Base-by-base conservation (phyloP, 768 basidiomycete genomes). In the Termitomyces sp. region DNA sequence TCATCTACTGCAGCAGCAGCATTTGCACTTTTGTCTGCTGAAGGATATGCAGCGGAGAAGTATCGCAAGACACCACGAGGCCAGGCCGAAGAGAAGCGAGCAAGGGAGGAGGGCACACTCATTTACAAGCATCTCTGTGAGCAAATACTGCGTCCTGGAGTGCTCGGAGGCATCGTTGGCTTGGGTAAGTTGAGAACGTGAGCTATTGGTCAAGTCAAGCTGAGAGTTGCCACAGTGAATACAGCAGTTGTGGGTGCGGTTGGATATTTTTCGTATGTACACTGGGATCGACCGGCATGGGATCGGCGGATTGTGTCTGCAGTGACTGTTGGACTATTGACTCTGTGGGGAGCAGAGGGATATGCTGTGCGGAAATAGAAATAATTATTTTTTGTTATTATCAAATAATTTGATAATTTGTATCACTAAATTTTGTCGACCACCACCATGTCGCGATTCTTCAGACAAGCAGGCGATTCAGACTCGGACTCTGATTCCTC, bases 391-490 rank as follows among this genome's bases (percentile, higher is more conserved):
- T 49, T 49, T 33, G 22, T 47, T 50, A 10, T 31, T 49, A 16
- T 36, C 47, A 51, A 53, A 53, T 50, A 39, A 54, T 51, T 22
- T 5, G 33, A 35, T 25, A 36, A 36, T 51, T 25, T 41, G 27
- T 20, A 52, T 56, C 51, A 56, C 45, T 56, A 60, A 62, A 64
- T 59, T 64, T 60, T 46, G 48, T 53, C 41, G 45, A 41, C 44
- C 38, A 47, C 35, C 45, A 43, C 36, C 49, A 93, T 94, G 90
- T 93, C 91, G 57, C 84, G 91, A 66, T 94, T 94, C 76, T 93
- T 94, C 77, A 85, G 88, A 76, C 82, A 85, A 75, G 89, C 83
- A 56, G 87, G 82, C 69, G 89, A 92, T 69, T 89, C 88, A 48
- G 91, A 92, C 64, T 84, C 82, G 15, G 86, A 87, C 45, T 79